Evolutionary conservation across 345 rosid species (phyloP).

Genomic region (Acer campestre): DNA sequence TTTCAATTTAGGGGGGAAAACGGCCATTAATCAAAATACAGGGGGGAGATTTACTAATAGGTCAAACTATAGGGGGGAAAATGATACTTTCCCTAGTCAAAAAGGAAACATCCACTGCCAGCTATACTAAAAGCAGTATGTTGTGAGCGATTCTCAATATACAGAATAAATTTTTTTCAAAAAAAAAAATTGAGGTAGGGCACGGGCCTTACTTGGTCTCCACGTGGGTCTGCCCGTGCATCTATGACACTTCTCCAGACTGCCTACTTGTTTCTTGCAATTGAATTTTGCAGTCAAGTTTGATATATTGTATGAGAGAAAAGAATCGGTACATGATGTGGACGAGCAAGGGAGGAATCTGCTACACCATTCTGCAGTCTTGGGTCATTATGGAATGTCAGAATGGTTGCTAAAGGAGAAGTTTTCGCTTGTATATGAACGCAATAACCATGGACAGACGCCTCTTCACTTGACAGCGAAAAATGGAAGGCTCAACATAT

Average conservation of each 20-base stretch:
- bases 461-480: constrained; percentile 17
- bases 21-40: no score
- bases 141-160: no score
- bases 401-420: not conserved
- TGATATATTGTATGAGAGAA: not conserved
- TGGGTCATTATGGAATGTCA: not conserved
- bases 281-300: not conserved
- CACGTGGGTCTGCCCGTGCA: no score
- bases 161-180: no score
- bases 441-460: not conserved
- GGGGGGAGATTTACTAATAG: no score
- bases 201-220: no score
- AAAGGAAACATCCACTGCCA: no score
- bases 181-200: no score
- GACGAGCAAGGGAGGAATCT: constrained; percentile 14
- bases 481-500: not conserved
- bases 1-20: no score
- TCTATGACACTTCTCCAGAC: not conserved
- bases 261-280: not conserved
- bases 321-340: not conserved
- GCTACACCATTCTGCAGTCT: constrained; percentile 15
- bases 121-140: no score
- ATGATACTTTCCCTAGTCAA: no score
- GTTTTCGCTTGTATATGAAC: not conserved
- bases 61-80: no score